Base-by-base conservation (phyloP, 192 early-diverging fungal genomes). In the Gorgonomyces haynaldii region DNA sequence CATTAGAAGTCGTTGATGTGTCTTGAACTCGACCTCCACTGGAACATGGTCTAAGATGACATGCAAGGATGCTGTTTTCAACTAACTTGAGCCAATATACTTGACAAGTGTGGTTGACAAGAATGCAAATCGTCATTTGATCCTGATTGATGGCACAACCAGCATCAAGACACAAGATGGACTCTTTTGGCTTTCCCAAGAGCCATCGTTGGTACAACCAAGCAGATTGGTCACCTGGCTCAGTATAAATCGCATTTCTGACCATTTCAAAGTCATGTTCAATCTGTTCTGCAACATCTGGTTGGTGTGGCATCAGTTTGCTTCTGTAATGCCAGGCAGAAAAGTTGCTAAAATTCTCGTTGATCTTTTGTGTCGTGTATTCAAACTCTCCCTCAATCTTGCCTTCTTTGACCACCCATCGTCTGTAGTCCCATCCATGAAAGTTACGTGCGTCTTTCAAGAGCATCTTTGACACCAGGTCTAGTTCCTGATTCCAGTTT, bases 301-400 rank as follows among this genome's bases (percentile, higher is more conserved):
- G 54, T 12, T 25, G 31, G n/a, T 43, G 30, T 24, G 36, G 78
- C 21, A 98, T 59, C 10, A 92, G 52, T 54, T 88, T 93, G 43
- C 78, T 83, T 42, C 96, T 64, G 54, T 95, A 84, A 57, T 98
- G 93, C 96, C 96, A 98, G n/a, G 96, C 96, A 9, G 91, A 88
- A 56, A 86, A 91, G 68, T 98, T 98, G 16, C 88, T 89, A 59
- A 92, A 96, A 61, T 86, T 89, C 56, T 84, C 78, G 37, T 74
- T 74, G 61, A 98, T 94, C 62, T 98, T 95, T 35, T 63, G 68
- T 0, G 79, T 85, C 0, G 91, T 94, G 58, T 80, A 98, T 13
- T 86, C 82, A 59, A 91, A 86, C 64, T 98, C 93, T 15, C 52
- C 51, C 20, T 61, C 36, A 10, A 67, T 66, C 24, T 75, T 57